A percentile compares a stretch with the other conserved stretches of the same genome.
phyloP scores from a whole-genome alignment of 208 protist genomes.

The Trypanosomatidae sp. region DNA sequence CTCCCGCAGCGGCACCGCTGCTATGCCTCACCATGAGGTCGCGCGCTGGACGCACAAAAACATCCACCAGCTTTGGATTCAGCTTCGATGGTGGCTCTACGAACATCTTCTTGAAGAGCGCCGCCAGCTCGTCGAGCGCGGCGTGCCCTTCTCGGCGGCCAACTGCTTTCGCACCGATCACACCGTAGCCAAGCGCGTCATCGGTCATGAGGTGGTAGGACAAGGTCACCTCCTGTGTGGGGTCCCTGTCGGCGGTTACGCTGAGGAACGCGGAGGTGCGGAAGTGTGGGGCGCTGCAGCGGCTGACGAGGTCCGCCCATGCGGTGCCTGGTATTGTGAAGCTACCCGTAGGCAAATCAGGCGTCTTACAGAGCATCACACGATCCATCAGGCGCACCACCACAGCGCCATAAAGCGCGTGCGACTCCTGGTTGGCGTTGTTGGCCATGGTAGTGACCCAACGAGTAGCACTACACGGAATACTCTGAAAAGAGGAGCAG shows the following conservation, averaged over 20 bases:
- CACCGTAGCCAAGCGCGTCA: slow-evolving; percentile 67
- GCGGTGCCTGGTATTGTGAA: slow-evolving; percentile 71
- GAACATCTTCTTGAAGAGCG: slow-evolving; percentile 88
- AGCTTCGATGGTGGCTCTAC: slow-evolving; percentile 68
- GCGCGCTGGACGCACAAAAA: slow-evolving; percentile 66
- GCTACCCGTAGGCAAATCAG: slow-evolving; percentile 45
- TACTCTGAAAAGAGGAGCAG: background rate
- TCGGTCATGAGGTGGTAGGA: slow-evolving; percentile 87
- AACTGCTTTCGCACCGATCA: slow-evolving; percentile 52
- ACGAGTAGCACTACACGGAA: background rate
- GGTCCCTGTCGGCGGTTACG: slow-evolving; percentile 34
- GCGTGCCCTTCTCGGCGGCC: slow-evolving; percentile 59
- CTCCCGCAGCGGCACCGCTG: slow-evolving; percentile 9
- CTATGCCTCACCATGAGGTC: slow-evolving; percentile 66
- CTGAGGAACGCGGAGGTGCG: slow-evolving; percentile 69
- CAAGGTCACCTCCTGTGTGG: slow-evolving; percentile 48
- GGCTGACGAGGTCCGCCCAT: slow-evolving; percentile 80
- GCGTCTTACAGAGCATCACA: slow-evolving; percentile 71
- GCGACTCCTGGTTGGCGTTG: slow-evolving; percentile 10
- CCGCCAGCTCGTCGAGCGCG: slow-evolving; percentile 66
- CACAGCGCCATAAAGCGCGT: slow-evolving; percentile 64
- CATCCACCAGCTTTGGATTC: slow-evolving; percentile 54
- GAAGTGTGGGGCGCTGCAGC: slow-evolving; percentile 79
- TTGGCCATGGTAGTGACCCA: slow-evolving; percentile 12
- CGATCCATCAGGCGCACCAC: slow-evolving; percentile 81